Base-by-base conservation (phyloP, 2,329 filamentous ascomycete genomes). In the Colletotrichum musicola region DNA sequence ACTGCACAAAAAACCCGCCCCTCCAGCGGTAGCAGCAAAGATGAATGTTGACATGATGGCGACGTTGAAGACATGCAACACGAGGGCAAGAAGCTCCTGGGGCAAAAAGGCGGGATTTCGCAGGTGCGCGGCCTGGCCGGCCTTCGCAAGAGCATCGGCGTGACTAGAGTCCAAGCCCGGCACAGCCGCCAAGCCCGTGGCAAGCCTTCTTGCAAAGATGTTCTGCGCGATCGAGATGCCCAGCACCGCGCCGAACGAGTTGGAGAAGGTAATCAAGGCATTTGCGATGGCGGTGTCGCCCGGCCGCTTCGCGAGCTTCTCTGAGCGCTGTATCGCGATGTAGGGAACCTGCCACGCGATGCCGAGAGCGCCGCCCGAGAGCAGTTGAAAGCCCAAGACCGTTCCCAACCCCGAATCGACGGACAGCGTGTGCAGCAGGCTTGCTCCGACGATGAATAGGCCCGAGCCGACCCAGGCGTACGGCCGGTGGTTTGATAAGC, bases 381-480 rank as follows among this genome's bases (percentile, higher is more conserved):
- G 38, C n/a, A 81, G 77, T 73, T 86, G 83, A 76, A 85, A 84
- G 46, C 82, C 83, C 6, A 81, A 74, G 46, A 84, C 83, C 42
- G 86, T 80, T 25, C 87, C 88, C 1, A 88, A 76, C 42, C 87
- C 88, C 4, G 85, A 88, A 71, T 81, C 69, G 4, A 85, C 78
- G 38, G 76, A 74, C 12, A 89, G 81, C 0, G 85, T 89, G 0
- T 86, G 85, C 67, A 90, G 80, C 62, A 90, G 81, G 16, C 86
- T 88, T 1, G 81, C 76, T 4, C 86, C 86, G 64, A 88, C 74
- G 46, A 84, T 74, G 72, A 74, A 79, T 54, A 81, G 74, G 64
- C 82, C 68, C 68, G 82, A 79, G 51, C 79, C 81, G 12, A 77
- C 74, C 38, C 85, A 78, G 75, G 83, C 78, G 64, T 54, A 62